phyloP scores from a whole-genome alignment of 73 alveolate genomes.

The Effrenium voratum region DNA sequence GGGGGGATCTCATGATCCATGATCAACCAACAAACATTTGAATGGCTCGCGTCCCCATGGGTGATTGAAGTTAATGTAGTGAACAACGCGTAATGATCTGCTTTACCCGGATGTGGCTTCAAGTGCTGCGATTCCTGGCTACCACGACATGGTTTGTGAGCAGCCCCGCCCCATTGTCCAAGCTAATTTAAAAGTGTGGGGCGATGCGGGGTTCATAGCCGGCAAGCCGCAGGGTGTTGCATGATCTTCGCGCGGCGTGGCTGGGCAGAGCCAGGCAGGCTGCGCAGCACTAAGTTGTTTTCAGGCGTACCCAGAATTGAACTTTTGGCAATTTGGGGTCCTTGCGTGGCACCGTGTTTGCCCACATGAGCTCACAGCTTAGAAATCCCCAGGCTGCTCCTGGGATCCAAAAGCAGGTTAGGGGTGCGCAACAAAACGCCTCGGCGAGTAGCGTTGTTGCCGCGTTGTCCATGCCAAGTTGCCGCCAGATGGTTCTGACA shows the following conservation, averaged over 20 bases:
- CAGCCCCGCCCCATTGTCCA: too few species aligned
- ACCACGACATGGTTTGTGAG: too few species aligned
- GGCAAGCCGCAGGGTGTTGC: not conserved
- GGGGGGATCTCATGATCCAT: too few species aligned
- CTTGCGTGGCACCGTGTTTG: not conserved
- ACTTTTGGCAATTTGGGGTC: not conserved
- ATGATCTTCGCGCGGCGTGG: conserved; percentile 30
- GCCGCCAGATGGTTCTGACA: too few species aligned
- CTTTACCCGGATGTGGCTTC: too few species aligned
- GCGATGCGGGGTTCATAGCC: too few species aligned
- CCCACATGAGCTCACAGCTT: not conserved
- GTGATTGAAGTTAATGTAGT: too few species aligned
- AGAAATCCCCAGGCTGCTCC: not conserved
- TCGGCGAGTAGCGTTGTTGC: not conserved
- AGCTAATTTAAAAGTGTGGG: too few species aligned
- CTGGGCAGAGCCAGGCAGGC: conserved; percentile 21
- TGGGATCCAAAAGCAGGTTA: not conserved
- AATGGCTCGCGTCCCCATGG: too few species aligned
- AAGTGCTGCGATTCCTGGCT: too few species aligned
- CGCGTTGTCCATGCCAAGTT: not conserved
- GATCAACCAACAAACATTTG: too few species aligned
- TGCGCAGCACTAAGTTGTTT: not conserved
- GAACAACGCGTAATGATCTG: too few species aligned
- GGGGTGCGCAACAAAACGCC: not conserved
- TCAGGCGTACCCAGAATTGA: not conserved